Percentiles rank a stretch among this genome's conserved stretches.
Conservation (phyloP, 2,329 filamentous ascomycete genomes). For the Cytospora leucostoma region DNA sequence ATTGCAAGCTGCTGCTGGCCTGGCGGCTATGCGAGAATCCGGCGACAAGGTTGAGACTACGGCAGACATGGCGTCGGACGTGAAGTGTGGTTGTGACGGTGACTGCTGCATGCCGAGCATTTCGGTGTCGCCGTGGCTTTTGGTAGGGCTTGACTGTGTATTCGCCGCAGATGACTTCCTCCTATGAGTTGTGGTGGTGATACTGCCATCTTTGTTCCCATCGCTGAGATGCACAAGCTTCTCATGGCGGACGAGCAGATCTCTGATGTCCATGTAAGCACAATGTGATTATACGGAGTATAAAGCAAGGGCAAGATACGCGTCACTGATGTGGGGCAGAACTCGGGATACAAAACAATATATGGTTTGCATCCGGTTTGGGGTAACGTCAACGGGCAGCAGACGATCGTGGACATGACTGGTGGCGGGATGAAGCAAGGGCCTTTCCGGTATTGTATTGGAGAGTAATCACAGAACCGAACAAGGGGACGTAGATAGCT, state of each 20-base stretch:
- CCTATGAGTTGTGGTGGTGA: conserved; percentile 33
- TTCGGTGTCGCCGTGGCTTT: conserved; percentile 50
- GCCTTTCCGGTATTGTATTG: conserved; percentile 2
- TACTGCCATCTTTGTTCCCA: conserved; percentile 53
- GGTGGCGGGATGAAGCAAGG: conserved; percentile 12
- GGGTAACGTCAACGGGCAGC: conserved; percentile 14
- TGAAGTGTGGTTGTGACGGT: conserved; percentile 41
- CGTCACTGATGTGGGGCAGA: conserved; percentile 18
- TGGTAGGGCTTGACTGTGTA: conserved; percentile 48
- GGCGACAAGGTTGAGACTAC: conserved; percentile 45
- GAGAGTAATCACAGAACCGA: not conserved
- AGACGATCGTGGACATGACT: conserved; percentile 6
- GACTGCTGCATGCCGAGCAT: conserved; percentile 47
- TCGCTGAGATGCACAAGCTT: conserved; percentile 66
- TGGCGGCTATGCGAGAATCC: conserved; percentile 48
- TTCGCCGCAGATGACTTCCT: conserved; percentile 54
- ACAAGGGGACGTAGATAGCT: conserved; percentile 38
- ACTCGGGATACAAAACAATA: conserved; percentile 15
- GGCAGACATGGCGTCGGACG: conserved; percentile 42
- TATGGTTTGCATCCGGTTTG: conserved; percentile 14
- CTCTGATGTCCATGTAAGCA: conserved; percentile 65
- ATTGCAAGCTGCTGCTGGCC: conserved; percentile 53
- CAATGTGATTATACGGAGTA: conserved; percentile 32
- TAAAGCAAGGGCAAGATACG: conserved; percentile 25
- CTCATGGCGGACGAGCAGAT: conserved; percentile 64